A percentile compares a stretch with the other conserved stretches of the same genome.
These are phyloP conservation scores for Saccharomycopsis microspora DNA, from an alignment of 805 yeast genomes.

Conservation along the genomic window DNA sequence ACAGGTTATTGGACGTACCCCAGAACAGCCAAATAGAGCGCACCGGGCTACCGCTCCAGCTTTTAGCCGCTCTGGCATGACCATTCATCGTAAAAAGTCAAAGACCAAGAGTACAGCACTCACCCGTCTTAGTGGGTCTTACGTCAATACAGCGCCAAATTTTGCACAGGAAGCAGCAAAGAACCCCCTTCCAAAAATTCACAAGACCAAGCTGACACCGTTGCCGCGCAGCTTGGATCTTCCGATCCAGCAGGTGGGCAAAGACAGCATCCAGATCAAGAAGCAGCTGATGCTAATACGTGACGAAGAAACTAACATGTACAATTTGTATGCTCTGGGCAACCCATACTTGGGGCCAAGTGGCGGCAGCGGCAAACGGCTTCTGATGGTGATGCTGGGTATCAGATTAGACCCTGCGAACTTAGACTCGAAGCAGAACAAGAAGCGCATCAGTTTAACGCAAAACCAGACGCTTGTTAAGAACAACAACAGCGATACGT, in stretches of 20 bases:
- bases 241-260: not conserved
- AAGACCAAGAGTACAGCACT: conserved; percentile 10
- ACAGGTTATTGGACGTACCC: conserved; percentile 2
- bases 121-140: conserved; percentile 14
- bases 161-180: not conserved
- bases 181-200: not conserved
- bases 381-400: conserved; percentile 1
- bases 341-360: conserved; percentile 8
- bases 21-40: not conserved
- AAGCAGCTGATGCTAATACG: conserved; percentile 9
- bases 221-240: not conserved
- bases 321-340: conserved; percentile 12
- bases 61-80: not conserved
- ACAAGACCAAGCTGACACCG: not conserved
- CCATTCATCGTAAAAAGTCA: not conserved
- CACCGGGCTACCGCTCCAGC: not conserved
- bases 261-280: conserved; percentile 6
- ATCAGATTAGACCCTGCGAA: not conserved
- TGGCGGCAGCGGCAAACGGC: not conserved
- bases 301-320: conserved; percentile 1
- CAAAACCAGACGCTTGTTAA: not conserved
- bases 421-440: not conserved
- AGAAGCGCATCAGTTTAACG: not conserved
- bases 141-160: not conserved
- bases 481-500: conserved; percentile 2